Conservation (phyloP, 805 yeast genomes). For the Metschnikowia colocasiae region DNA sequence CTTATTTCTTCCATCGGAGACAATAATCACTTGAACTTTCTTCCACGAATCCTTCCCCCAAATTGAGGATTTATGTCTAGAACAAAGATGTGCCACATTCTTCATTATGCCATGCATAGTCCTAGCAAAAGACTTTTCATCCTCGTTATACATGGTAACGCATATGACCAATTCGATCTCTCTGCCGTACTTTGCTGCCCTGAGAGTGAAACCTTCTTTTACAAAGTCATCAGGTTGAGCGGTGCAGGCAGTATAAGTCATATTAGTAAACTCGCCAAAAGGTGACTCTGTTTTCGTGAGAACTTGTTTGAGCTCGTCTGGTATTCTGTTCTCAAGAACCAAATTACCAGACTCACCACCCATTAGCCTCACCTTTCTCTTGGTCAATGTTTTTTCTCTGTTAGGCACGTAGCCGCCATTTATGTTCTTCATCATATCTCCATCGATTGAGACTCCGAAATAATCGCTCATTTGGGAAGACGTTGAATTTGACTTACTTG, state of each 20-base stretch:
- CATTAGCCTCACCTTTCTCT: constrained; percentile 69
- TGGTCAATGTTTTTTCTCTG: constrained; percentile 63
- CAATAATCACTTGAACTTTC: constrained; percentile 85
- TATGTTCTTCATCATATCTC: constrained; percentile 44
- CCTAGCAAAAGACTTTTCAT: constrained; percentile 82
- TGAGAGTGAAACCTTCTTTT: constrained; percentile 73
- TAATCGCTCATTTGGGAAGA: constrained; percentile 33
- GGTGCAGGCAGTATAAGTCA: constrained; percentile 97
- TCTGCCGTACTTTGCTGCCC: constrained; percentile 82
- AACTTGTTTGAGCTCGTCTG: constrained; percentile 79
- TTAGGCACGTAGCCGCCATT: constrained; percentile 46
- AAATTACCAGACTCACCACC: constrained; percentile 67
- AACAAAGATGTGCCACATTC: constrained; percentile 82
- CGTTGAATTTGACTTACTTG: constrained; percentile 29
- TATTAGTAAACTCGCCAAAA: constrained; percentile 88
- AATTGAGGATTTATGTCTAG: constrained; percentile 72
- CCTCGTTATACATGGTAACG: constrained; percentile 97
- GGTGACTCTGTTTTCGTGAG: constrained; percentile 74
- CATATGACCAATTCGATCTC: constrained; percentile 91
- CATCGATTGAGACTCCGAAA: constrained; percentile 44
- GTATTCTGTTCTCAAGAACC: constrained; percentile 90
- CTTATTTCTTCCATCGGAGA: constrained; percentile 92
- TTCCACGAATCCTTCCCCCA: constrained; percentile 99
- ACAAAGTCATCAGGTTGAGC: constrained; percentile 85
- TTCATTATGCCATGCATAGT: constrained; percentile 93